phyloP scores from a whole-genome alignment of 2,329 filamentous ascomycete genomes.

The Trichoderma polysporum region DNA sequence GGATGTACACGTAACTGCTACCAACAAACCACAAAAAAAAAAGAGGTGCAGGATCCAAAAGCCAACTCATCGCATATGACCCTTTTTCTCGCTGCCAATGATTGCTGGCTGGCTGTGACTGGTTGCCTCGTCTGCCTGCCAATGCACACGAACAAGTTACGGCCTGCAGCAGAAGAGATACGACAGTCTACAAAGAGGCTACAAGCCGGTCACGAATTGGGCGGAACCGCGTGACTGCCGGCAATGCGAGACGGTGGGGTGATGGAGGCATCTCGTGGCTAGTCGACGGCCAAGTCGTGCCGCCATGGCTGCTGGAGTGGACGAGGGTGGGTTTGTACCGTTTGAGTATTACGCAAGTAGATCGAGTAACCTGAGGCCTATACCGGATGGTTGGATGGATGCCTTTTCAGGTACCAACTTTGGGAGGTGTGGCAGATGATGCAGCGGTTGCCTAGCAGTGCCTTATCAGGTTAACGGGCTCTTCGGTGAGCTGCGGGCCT shows the following conservation, averaged over 20 bases:
- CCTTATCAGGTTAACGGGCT: background rate
- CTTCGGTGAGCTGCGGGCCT: background rate
- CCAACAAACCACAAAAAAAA: background rate
- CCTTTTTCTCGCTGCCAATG: background rate
- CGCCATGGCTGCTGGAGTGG: background rate
- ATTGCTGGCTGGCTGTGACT: background rate
- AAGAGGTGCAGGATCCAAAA: background rate
- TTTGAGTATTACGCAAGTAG: background rate
- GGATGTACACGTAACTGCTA: background rate
- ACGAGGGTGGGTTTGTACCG: background rate
- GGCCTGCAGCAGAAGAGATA: background rate
- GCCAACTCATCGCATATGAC: background rate
- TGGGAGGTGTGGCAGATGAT: background rate
- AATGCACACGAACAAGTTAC: background rate
- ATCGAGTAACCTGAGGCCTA: background rate
- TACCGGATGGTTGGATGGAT: background rate
- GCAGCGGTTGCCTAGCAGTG: slow-evolving; percentile 8
- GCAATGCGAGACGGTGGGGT: slow-evolving; percentile 11
- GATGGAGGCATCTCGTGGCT: background rate
- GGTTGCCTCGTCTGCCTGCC: slow-evolving; percentile 7
- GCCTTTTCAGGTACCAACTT: background rate
- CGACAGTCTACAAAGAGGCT: background rate
- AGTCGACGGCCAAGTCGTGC: background rate
- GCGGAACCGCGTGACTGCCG: slow-evolving; percentile 1
- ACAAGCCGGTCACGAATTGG: background rate